These are phyloP conservation scores for Nidularia sp. DNA, from an alignment of 768 basidiomycete genomes.

Conservation along the genomic window DNA sequence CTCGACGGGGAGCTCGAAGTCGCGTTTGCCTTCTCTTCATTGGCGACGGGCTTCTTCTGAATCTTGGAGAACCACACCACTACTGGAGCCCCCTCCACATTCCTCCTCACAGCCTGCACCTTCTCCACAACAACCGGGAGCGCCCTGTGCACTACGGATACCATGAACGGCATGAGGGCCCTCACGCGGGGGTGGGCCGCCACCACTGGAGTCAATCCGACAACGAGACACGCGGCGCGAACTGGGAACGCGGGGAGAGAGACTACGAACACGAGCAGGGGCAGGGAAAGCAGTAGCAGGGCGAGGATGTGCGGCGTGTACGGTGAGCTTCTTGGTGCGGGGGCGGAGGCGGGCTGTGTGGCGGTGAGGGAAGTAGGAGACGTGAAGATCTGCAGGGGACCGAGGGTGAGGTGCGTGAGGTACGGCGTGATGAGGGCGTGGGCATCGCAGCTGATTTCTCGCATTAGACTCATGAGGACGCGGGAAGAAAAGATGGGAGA, in stretches of 20 bases:
- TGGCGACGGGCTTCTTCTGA: too few relatives aligned
- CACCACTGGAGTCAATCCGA: slow-evolving; percentile 49
- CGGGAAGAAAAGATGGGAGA: background rate
- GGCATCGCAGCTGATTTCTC: slow-evolving; percentile 49
- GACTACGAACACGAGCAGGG: slow-evolving; percentile 45
- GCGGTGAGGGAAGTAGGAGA: slow-evolving; percentile 10
- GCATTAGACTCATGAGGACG: background rate
- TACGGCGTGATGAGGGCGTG: slow-evolving; percentile 52
- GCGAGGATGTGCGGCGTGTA: slow-evolving; percentile 53
- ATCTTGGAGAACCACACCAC: too few relatives aligned
- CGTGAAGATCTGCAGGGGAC: slow-evolving; percentile 30
- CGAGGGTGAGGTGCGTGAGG: slow-evolving; percentile 46
- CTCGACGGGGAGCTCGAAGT: background rate
- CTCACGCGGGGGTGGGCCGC: slow-evolving; percentile 45
- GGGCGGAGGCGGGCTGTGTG: slow-evolving; percentile 3
- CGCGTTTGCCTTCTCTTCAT: background rate
- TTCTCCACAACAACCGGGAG: slow-evolving; percentile 5
- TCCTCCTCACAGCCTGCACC: background rate
- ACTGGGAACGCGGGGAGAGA: slow-evolving; percentile 44
- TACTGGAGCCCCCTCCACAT: background rate
- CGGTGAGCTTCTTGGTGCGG: slow-evolving; percentile 26
- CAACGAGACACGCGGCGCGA: slow-evolving; percentile 38
- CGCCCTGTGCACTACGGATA: background rate
- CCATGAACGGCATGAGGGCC: slow-evolving; percentile 21
- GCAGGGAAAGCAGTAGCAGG: slow-evolving; percentile 39